phyloP scores from a whole-genome alignment of 1,284 basidiomycete species.

The Flammula alnicola region DNA sequence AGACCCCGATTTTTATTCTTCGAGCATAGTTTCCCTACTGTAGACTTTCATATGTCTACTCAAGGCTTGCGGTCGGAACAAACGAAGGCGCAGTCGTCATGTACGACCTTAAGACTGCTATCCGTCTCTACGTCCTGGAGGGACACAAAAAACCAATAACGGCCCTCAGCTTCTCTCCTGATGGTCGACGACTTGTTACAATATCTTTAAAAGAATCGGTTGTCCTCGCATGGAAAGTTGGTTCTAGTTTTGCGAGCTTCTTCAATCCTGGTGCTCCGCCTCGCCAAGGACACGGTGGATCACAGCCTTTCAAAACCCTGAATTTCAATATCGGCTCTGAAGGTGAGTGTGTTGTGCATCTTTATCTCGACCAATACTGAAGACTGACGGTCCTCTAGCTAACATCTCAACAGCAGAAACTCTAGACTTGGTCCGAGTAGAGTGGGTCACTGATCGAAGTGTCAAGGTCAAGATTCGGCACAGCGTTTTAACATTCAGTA shows the following conservation, averaged over 20 bases:
- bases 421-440: conserved; percentile 76
- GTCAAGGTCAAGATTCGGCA: conserved; percentile 84
- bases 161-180: conserved; percentile 89
- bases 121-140: conserved; percentile 92
- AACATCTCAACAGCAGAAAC: conserved; percentile 74
- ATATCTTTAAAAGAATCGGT: conserved; percentile 84
- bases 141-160: conserved; percentile 82
- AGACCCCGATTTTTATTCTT: background rate
- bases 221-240: conserved; percentile 90
- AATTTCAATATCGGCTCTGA: conserved; percentile 74
- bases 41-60: conserved; percentile 86
- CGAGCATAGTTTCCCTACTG: conserved; percentile 79
- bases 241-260: conserved; percentile 83
- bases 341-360: conserved; percentile 45
- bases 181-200: conserved; percentile 89
- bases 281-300: conserved; percentile 82
- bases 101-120: conserved; percentile 97
- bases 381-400: conserved; percentile 42
- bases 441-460: conserved; percentile 83
- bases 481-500: conserved; percentile 83
- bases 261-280: conserved; percentile 93
- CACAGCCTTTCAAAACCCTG: conserved; percentile 84
- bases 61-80: conserved; percentile 95
- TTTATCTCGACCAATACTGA: background rate
- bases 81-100: conserved; percentile 93